phyloP scores from a whole-genome alignment of 2,329 filamentous ascomycete species.

The Talaromyces sp. region DNA sequence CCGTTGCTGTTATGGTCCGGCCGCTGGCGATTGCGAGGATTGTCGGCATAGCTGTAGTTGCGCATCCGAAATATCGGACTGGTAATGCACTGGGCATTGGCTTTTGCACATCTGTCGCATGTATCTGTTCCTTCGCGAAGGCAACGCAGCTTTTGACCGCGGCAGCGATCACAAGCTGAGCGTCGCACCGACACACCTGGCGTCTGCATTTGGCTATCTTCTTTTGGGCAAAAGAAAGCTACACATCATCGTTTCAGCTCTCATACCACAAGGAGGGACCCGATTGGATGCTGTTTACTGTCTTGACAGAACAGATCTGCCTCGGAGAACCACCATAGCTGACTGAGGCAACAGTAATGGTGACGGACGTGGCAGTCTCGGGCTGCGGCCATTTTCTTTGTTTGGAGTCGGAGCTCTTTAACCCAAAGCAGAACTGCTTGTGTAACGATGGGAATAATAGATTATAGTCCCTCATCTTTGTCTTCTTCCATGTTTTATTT shows the following conservation, averaged over 20 bases:
- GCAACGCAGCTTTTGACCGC: neutral
- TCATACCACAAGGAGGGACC: no score
- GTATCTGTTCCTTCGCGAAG: neutral
- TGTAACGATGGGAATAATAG: no score
- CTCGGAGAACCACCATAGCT: no score
- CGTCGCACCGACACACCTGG: neutral
- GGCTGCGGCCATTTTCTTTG: neutral
- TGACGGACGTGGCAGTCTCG: no score
- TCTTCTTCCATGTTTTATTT: no score
- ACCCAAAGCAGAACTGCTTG: neutral
- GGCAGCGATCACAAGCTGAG: conserved; percentile 1
- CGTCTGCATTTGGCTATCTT: neutral
- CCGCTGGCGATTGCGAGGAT: neutral
- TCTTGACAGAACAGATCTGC: no score
- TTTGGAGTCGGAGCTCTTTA: neutral
- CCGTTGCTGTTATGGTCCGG: neutral
- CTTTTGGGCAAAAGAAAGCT: no score
- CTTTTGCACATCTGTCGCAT: neutral
- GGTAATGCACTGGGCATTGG: neutral
- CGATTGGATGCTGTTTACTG: no score
- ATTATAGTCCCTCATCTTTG: no score
- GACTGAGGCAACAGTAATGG: no score
- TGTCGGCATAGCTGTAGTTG: neutral
- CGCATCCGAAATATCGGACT: neutral
- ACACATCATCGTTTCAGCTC: no score